These are phyloP conservation scores for Chlamydomonas incerta DNA, from an alignment of 139 green algal genomes.

Conservation along the genomic window DNA sequence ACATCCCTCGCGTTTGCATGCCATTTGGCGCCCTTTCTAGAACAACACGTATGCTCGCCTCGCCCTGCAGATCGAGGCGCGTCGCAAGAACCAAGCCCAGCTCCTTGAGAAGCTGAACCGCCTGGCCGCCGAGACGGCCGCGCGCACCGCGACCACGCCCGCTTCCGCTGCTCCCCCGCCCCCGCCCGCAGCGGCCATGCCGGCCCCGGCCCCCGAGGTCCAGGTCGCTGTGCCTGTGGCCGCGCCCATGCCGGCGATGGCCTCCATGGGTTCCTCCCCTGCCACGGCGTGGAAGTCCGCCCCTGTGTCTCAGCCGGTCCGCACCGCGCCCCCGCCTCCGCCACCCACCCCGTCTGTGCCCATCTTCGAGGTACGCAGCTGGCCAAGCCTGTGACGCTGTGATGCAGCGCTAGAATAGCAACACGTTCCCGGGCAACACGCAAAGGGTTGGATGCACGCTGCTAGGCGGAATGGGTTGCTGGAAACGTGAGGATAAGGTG, in stretches of 20 bases:
- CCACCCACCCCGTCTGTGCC: background rate
- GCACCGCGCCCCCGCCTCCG: too few species aligned
- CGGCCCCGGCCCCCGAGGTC: background rate
- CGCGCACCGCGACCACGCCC: too few species aligned
- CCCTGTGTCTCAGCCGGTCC: background rate
- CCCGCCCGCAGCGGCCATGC: background rate
- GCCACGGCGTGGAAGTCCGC: too few species aligned
- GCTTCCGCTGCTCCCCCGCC: background rate
- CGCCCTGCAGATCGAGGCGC: conserved; percentile 78
- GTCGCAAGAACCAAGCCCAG: conserved; percentile 72
- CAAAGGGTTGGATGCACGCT: too few species aligned
- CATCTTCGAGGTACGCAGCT: conserved; percentile 23
- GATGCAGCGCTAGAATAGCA: too few species aligned
- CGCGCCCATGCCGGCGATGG: background rate
- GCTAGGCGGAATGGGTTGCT: too few species aligned
- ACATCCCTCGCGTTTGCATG: too few species aligned
- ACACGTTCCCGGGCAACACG: too few species aligned
- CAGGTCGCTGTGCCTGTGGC: background rate
- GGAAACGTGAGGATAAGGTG: too few species aligned
- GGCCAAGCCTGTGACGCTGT: too few species aligned
- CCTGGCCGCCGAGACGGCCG: conserved; percentile 6
- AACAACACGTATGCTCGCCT: background rate
- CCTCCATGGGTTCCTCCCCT: background rate
- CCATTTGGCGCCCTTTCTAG: too few species aligned
- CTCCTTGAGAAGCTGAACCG: conserved; percentile 71